Percentiles rank a stretch among this genome's conserved stretches.
Conservation (phyloP, 2,329 filamentous ascomycete species). For the Fusarium sp. region DNA sequence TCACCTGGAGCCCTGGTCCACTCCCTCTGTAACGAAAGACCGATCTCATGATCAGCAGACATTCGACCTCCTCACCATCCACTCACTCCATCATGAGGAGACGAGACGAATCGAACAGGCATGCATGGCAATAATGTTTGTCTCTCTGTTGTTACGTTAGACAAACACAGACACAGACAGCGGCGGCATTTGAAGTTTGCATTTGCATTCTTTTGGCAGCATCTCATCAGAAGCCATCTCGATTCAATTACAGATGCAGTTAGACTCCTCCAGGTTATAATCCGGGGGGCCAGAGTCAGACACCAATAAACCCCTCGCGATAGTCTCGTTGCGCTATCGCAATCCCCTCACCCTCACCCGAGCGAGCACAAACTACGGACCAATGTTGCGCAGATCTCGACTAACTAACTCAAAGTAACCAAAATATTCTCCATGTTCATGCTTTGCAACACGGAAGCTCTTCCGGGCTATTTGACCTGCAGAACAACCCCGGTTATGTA, state of each 20-base stretch:
- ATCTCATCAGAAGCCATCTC: conserved; percentile 28
- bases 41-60: conserved; percentile 39
- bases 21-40: conserved; percentile 17
- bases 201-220: background rate
- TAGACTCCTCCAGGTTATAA: conserved; percentile 18
- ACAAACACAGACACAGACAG: conserved; percentile 24
- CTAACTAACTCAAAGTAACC: background rate
- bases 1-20: conserved; percentile 21
- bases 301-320: conserved; percentile 28
- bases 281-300: conserved; percentile 11
- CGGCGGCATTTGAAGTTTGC: conserved; percentile 17
- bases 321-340: conserved; percentile 27
- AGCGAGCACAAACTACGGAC: background rate
- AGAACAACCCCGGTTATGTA: conserved; percentile 30
- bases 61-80: conserved; percentile 5
- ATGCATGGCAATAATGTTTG: conserved; percentile 17
- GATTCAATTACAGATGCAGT: conserved; percentile 32
- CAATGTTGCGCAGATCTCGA: conserved; percentile 21
- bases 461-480: conserved; percentile 28
- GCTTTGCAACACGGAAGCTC: conserved; percentile 24
- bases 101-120: background rate
- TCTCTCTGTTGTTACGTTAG: conserved; percentile 14
- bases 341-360: background rate
- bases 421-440: conserved; percentile 18
- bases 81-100: conserved; percentile 13